Conservation (phyloP, 1,284 basidiomycete genomes). For the Coniferiporia sulphurascens region DNA sequence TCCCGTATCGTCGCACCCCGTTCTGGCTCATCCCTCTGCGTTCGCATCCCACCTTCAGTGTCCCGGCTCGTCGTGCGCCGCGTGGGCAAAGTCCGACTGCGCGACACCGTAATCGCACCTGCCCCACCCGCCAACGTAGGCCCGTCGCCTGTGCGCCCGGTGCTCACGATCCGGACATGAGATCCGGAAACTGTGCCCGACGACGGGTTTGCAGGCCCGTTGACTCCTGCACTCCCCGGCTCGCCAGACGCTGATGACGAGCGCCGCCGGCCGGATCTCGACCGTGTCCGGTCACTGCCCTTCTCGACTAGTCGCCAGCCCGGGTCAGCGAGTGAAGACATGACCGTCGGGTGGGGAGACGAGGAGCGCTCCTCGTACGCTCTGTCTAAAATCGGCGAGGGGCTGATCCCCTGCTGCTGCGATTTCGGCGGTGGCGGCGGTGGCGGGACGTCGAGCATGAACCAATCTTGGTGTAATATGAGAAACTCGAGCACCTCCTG, state of each 20-base stretch:
- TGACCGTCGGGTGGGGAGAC: constrained; percentile 11
- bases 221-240: background rate
- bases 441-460: constrained; percentile 77
- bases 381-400: constrained; percentile 7
- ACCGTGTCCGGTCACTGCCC: constrained; percentile 24
- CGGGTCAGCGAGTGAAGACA: constrained; percentile 18
- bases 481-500: constrained; percentile 93
- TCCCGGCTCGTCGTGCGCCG: constrained; percentile 22
- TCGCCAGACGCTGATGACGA: constrained; percentile 44
- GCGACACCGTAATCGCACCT: constrained; percentile 38
- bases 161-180: constrained; percentile 11
- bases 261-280: constrained; percentile 44
- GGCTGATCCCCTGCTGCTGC: background rate
- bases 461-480: constrained; percentile 85
- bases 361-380: background rate
- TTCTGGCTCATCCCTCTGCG: constrained; percentile 11
- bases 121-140: constrained; percentile 18
- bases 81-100: constrained; percentile 60
- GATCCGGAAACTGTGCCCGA: background rate
- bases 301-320: constrained; percentile 45
- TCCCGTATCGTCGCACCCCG: constrained; percentile 4
- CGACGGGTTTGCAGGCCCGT: background rate
- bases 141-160: background rate
- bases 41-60: constrained; percentile 10
- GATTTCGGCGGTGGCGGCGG: constrained; percentile 40